Evolutionary conservation across 208 protist species (phyloP), one percentile per base, ranked within the genome.

Genomic region (Wallacemonas sp.): DNA sequence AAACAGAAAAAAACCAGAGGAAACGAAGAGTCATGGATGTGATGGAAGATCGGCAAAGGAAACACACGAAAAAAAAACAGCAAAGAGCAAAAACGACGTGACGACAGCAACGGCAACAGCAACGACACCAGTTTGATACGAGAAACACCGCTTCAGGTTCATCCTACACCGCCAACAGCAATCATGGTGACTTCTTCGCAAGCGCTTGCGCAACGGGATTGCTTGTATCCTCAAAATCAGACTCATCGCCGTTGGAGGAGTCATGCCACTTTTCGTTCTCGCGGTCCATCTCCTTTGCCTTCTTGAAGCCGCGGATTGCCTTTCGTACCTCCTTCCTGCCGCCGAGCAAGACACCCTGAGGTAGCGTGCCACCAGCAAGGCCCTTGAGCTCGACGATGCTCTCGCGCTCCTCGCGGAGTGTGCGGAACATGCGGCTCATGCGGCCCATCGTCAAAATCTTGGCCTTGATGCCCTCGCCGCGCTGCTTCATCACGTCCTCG

Each of bases 221-320:
- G 52, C n/a, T 58, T 17, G 52, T 41, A 29, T 58, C 52, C 3
- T 58, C 52, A 4, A 38, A n/a, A 19, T 68, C 44, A 5, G 47
- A 63, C n/a, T 30, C 38, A 9, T 52, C 55, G 33, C 49, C 70
- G 62, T 60, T 43, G 17, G 67, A 63, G 5, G 19, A 62, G n/a
- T 78, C 72, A 11, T 87, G 88, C 61, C 88, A 77, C 33, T 75
- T 81, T 71, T 91, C 88, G 41, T 96, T 96, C 30, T 66, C 52
- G 9, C 54, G 27, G 61, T 96, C 88, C 17, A 87, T 29, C 44
- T 80, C 77, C 68, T 83, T 83, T 1, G 88, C 79, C 27, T 76
- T 61, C 19, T 88, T 65, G 66, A 95, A 93, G 39, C 77, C 83
- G 2, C 61, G 64, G 8, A 93, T 77, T 4, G 88, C 78, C 19